Percentiles rank a stretch among this genome's conserved stretches.
Conservation (phyloP, 2,329 filamentous ascomycete species). For the Ilyonectria robusta region DNA sequence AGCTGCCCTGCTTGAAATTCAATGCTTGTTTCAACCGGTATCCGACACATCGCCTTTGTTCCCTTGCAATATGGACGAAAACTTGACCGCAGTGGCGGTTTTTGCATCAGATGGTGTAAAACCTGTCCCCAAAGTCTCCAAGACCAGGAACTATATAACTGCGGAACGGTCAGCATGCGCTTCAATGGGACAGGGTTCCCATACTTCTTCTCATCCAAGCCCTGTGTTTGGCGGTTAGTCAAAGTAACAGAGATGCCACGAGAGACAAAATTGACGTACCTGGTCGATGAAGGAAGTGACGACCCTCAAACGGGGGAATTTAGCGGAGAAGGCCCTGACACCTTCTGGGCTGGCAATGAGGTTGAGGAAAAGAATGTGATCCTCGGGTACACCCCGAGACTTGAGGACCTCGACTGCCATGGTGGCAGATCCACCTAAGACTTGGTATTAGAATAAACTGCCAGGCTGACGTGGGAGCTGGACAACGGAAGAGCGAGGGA, state of each 20-base stretch:
- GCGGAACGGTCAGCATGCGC: slow-evolving; percentile 54
- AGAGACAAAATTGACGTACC: slow-evolving; percentile 54
- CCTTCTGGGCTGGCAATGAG: slow-evolving; percentile 97
- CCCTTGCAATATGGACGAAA: slow-evolving; percentile 30
- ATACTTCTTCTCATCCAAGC: slow-evolving; percentile 98
- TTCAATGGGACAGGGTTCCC: slow-evolving; percentile 23
- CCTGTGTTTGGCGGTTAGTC: slow-evolving; percentile 59
- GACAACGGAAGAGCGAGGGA: not conserved
- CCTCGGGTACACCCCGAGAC: slow-evolving; percentile 90
- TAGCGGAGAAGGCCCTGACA: slow-evolving; percentile 87
- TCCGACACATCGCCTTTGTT: slow-evolving; percentile 31
- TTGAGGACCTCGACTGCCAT: slow-evolving; percentile 97
- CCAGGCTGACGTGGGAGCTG: not conserved
- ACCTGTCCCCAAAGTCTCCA: slow-evolving; percentile 95
- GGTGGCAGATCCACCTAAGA: slow-evolving; percentile 88
- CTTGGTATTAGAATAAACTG: slow-evolving; percentile 25
- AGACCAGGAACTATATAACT: slow-evolving; percentile 97
- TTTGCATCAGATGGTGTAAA: slow-evolving; percentile 83
- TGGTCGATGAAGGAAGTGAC: slow-evolving; percentile 97
- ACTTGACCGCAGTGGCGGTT: slow-evolving; percentile 29
- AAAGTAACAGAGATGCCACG: slow-evolving; percentile 18
- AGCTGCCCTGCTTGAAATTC: slow-evolving; percentile 38
- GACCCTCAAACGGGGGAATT: slow-evolving; percentile 90
- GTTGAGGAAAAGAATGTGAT: slow-evolving; percentile 96
- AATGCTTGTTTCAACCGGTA: slow-evolving; percentile 36